Base-by-base conservation (phyloP, 1,284 basidiomycete genomes). In the Flammula alnicola region DNA sequence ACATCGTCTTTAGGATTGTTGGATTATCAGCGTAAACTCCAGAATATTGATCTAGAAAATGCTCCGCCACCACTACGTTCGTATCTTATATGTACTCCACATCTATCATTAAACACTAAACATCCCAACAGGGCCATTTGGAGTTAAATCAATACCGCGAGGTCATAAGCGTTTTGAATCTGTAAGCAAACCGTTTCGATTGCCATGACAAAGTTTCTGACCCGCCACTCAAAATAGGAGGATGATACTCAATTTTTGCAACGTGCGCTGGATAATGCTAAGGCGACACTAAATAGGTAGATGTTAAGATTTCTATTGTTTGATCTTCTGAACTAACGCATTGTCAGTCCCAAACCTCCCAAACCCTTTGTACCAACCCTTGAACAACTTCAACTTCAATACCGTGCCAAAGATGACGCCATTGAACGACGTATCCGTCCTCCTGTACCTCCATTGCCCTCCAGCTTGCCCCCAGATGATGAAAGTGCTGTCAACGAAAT, bases 401-500 rank as follows among this genome's bases (percentile, higher is more conserved):
- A 72, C 10, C 77, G 72, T n/a, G 65, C 64, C 30, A 80, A 75
- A 57, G 83, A 86, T 45, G 73, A 78, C 38, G 74, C 70, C 49
- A 84, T 90, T 35, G 81, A 87, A 42, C 72, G 65, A 6, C 75
- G 77, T 12, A 68, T 86, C 19, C 78, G 68, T 20, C 63, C 75
- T 12, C 76, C 81, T 25, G 73, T 76, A 52, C 73, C 64, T 14
- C 64, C 73, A 7, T 64, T 87, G 10, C 87, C 88, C 1, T 62
- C 67, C 2, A 63, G 65, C n/a, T 71, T 91, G 2, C 76, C 84
- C 5, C 70, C 75, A 2, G 75, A 78, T 14, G 78, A 79, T 23
- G 81, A 88, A 17, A 71, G 65, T 12, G 66, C 81, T 58, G 87
- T 93, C 2, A 66, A 79, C 12, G 62, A 57, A 1, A 57, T 89